Base-by-base conservation (phyloP, 148 eudicot genomes). In the Diospyros kaki region DNA sequence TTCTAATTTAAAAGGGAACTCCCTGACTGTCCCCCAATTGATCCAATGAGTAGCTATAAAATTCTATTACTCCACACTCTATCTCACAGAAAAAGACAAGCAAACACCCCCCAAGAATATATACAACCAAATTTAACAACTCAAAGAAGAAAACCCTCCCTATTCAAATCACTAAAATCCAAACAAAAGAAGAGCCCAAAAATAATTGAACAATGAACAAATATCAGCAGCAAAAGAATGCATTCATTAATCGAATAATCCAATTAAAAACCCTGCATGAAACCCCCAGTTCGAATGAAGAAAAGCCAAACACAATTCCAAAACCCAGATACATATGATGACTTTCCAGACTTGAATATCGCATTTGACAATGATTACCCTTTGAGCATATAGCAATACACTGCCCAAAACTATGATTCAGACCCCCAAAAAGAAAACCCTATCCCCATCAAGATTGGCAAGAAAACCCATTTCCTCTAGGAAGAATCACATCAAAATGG, bases 171-270 rank as follows among this genome's bases (percentile, higher is more conserved):
- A 13, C 6, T 2, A 45, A 62, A 28, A 62, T 50, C 50, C 42
- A 9, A 38, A 39, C 14, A 4, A 45, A 46, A 59, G 2, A 5
- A 42, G 40, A 46, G 18, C 56, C 58, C 67, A 60, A 6, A 6
- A 53, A 51, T n/a, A 38, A 17, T 66, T 66, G 41, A 69, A 54
- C 2, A 28, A 50, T 48, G n/a, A 18, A 17, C n/a, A 18, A 45
- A 65, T 59, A 72, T 72, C 43, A 51, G 58, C 55, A 72, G 67
- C 58, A 38, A n/a, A 62, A 62, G 63, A 40, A 48, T 63, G 28
- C 68, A 62, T 73, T 53, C 59, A 62, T 73, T 41, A 38, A 39
- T 54, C 63, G 46, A 48, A 59, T 45, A 43, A 45, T 48, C 18
- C 54, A 17, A 67, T n/a, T 44, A 45, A 68, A 3, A 18, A 17